phyloP scores from a whole-genome alignment of 1,284 basidiomycete species.

The Ustilago curta region DNA sequence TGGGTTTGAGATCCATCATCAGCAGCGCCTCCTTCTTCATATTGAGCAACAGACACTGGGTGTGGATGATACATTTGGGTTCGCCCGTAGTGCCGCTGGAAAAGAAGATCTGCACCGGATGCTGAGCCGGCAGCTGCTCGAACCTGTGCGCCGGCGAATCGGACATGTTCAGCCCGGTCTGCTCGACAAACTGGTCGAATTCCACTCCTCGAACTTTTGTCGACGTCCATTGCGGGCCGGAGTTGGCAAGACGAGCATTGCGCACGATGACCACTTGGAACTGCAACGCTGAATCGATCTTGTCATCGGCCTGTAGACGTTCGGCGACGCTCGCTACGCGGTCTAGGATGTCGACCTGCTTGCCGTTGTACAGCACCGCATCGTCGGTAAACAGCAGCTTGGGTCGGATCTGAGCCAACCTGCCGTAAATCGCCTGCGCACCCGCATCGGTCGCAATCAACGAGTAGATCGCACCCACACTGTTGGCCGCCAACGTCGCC shows the following conservation, averaged over 20 bases:
- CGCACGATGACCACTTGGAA: slow-evolving; percentile 54
- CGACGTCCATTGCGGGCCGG: slow-evolving; percentile 24
- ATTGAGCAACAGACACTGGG: slow-evolving; percentile 56
- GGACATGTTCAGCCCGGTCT: slow-evolving; percentile 23
- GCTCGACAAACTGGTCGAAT: slow-evolving; percentile 24
- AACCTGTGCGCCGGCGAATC: slow-evolving; percentile 42
- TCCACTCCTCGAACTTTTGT: slow-evolving; percentile 25
- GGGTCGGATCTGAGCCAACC: slow-evolving; percentile 66
- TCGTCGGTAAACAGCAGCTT: slow-evolving; percentile 70
- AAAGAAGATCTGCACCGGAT: slow-evolving; percentile 69
- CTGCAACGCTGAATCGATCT: slow-evolving; percentile 35
- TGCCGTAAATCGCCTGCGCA: slow-evolving; percentile 49
- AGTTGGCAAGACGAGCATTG: slow-evolving; percentile 17
- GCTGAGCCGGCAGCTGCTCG: slow-evolving; percentile 47
- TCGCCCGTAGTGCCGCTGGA: slow-evolving; percentile 70
- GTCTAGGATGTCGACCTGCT: slow-evolving; percentile 61
- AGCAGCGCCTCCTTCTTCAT: slow-evolving; percentile 52
- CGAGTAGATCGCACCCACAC: slow-evolving; percentile 53
- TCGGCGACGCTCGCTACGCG: slow-evolving; percentile 57
- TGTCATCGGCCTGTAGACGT: slow-evolving; percentile 46
- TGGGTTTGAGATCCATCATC: slow-evolving; percentile 50
- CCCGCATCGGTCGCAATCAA: slow-evolving; percentile 53
- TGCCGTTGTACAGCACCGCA: slow-evolving; percentile 67
- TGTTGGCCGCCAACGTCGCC: slow-evolving; percentile 44
- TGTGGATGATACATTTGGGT: slow-evolving; percentile 69